phyloP scores from a whole-genome alignment of 768 basidiomycete genomes.

The Tricholoma bakamatsutake region DNA sequence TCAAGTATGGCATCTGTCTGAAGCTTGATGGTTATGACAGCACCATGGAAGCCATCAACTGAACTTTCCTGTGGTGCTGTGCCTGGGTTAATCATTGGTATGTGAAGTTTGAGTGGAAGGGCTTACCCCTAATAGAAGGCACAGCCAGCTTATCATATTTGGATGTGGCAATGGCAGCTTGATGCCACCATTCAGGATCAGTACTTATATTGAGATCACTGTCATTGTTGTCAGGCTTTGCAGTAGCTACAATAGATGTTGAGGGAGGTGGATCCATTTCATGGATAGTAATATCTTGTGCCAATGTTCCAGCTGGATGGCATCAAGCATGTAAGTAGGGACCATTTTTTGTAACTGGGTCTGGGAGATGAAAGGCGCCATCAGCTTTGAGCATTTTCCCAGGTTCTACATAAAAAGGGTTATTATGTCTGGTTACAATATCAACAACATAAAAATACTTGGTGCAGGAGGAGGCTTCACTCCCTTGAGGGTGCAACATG shows the following conservation, averaged over 20 bases:
- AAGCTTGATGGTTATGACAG: constrained; percentile 2
- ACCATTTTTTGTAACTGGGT: not conserved
- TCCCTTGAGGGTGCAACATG: not conserved
- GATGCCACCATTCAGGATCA: too few relatives aligned
- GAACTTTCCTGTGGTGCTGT: not conserved
- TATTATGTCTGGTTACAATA: not conserved
- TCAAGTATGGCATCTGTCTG: constrained; percentile 2
- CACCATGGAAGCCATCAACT: not conserved
- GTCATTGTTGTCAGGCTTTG: too few relatives aligned
- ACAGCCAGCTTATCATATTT: too few relatives aligned
- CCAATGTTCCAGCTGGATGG: not conserved
- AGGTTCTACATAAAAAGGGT: not conserved
- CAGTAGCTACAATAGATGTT: too few relatives aligned
- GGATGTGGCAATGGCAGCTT: too few relatives aligned
- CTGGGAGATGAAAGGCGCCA: constrained; percentile 4
- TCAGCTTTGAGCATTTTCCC: not conserved
- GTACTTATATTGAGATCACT: too few relatives aligned
- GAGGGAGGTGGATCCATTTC: not conserved
- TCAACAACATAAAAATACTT: not conserved
- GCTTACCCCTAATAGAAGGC: not conserved
- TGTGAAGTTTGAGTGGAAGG: not conserved
- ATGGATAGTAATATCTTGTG: constrained; percentile 2
- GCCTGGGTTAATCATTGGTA: not conserved
- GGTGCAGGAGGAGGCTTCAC: not conserved
- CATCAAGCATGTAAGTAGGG: constrained; percentile 2